Base-by-base conservation (phyloP, 495 filamentous ascomycete genomes). In the Hypoxylon fragiforme region DNA sequence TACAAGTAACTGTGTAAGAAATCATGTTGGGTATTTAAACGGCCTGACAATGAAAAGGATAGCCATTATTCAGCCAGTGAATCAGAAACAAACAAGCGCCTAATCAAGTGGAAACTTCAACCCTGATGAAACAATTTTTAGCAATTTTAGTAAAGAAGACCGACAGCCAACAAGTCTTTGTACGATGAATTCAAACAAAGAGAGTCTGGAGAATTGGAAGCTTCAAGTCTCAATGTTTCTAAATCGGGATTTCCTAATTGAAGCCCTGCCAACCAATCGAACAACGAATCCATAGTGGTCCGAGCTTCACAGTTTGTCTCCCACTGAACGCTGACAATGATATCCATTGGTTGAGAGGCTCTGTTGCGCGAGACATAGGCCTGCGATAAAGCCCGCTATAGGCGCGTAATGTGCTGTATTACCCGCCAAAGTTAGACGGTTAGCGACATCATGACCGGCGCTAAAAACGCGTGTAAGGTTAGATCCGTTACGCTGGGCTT, bases 201-300 rank as follows among this genome's bases (percentile, higher is more conserved):
- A n/a, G n/a, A n/a, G n/a, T n/a, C 4, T 28, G 24, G 4, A 28
- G 24, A 9, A 4, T 28, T 9, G 24, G 9, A 14, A 48, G 7
- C 37, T 47, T 24, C 47, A 62, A 62, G 55, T 47, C 39, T 35
- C 34, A 57, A 44, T 38, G 26, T 46, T 56, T 62, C 58, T 62
- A 62, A 52, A 26, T 62, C 46, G 30, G 48, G 58, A 37, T 48
- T 62, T 62, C 51, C 47, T 20, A 52, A 47, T 43, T 62, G 51
- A 62, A 52, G 52, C 36, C 14, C 14, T 18, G 37, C 39, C 30
- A 22, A 28, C 58, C 58, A 62, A 62, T 62, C 37, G 20, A 56
- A 16, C 13, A 30, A 7, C 9, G 30, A 22, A 14, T 26, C 11
- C 1, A 3, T 9, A 2, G 57, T 60, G 57, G 50, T 44, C 42